phyloP scores from a whole-genome alignment of 305 asterid genomes.

The Rubia peregrina region DNA sequence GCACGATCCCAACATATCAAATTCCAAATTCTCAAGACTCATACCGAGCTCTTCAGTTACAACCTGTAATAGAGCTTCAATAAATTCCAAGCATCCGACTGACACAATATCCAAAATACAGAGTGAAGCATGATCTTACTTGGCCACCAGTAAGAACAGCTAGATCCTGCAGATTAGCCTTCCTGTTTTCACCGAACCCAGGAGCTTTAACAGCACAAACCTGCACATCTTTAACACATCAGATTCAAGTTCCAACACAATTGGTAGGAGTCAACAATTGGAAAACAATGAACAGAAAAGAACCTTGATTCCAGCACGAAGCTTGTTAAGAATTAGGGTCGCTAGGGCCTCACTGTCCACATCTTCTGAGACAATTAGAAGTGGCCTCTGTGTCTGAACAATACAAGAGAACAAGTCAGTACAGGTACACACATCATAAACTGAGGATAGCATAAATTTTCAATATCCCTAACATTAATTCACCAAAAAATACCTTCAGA shows the following conservation, averaged over 20 bases:
- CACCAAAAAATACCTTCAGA: constrained; percentile 34
- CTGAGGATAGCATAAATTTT: neutral
- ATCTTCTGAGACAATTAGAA: constrained; percentile 57
- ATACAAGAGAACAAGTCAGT: constrained; percentile 8
- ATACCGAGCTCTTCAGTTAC: constrained; percentile 53
- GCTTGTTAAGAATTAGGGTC: constrained; percentile 53
- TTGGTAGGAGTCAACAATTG: neutral
- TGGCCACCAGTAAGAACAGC: constrained; percentile 52
- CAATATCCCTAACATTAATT: neutral
- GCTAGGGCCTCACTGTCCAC: constrained; percentile 60
- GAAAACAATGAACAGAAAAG: neutral
- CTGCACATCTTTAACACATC: constrained; percentile 22
- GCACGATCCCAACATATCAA: constrained; percentile 50
- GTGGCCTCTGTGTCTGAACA: constrained; percentile 44
- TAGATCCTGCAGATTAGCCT: constrained; percentile 43
- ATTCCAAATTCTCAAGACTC: constrained; percentile 38
- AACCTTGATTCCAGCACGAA: constrained; percentile 63
- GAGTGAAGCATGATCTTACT: constrained; percentile 22
- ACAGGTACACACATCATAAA: neutral
- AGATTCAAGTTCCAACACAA: neutral
- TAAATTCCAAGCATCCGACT: neutral
- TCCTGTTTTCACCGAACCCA: constrained; percentile 55
- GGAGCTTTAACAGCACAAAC: constrained; percentile 62
- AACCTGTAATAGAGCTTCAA: constrained; percentile 22
- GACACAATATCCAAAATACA: neutral